Conservation (phyloP, 805 yeast species). For the Wickerhamomyces chambardii region DNA sequence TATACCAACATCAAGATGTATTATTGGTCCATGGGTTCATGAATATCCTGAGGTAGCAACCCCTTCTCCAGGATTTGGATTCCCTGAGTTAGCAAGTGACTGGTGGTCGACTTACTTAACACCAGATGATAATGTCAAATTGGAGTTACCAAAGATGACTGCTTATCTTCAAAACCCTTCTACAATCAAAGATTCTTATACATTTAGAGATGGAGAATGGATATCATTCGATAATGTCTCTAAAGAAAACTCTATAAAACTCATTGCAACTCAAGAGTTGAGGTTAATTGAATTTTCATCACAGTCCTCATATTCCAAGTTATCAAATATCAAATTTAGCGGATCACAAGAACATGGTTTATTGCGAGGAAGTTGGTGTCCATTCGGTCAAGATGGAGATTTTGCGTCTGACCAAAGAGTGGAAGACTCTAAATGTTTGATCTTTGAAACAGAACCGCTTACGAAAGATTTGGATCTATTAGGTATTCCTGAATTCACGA, state of each 20-base stretch:
- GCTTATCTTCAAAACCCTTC: constrained; percentile 35
- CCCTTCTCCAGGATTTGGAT: constrained; percentile 35
- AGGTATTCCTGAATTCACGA: constrained; percentile 27
- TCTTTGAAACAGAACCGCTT: constrained; percentile 24
- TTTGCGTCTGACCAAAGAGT: constrained; percentile 34
- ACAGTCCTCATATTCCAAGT: not conserved
- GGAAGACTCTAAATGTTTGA: constrained; percentile 30
- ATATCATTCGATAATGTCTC: constrained; percentile 17
- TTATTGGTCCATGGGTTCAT: constrained; percentile 41
- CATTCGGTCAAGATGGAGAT: constrained; percentile 36
- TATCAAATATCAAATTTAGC: constrained; percentile 11
- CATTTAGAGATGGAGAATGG: constrained; percentile 30
- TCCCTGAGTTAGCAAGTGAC: constrained; percentile 27
- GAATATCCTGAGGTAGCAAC: constrained; percentile 39
- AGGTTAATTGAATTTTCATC: not conserved
- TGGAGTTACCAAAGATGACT: constrained; percentile 24
- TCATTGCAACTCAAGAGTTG: constrained; percentile 1
- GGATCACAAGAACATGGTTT: constrained; percentile 32
- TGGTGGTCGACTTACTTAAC: constrained; percentile 33
- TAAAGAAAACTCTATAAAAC: constrained; percentile 7
- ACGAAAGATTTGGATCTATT: constrained; percentile 18
- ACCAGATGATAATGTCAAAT: constrained; percentile 16
- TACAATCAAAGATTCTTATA: constrained; percentile 26
- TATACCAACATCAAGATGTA: constrained; percentile 26
- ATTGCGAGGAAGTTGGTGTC: constrained; percentile 36